Evolutionary conservation across 1,139 yeast genomes (phyloP).

Genomic region (Protomyces macrosporus): DNA sequence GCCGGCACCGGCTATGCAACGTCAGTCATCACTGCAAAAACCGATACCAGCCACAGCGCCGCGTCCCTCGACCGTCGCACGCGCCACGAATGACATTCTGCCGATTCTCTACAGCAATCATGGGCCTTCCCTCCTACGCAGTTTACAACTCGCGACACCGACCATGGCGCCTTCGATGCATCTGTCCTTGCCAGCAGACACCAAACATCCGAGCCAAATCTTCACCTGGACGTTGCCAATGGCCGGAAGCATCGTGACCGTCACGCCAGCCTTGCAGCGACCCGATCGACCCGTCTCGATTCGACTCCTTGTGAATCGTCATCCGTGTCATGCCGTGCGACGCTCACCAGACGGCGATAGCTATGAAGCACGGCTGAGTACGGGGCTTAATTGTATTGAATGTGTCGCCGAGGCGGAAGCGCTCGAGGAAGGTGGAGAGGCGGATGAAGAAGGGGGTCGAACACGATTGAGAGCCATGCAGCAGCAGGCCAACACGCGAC

Average conservation of each 20-base stretch:
- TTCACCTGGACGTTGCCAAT: conserved; percentile 24
- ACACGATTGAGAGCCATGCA: background rate
- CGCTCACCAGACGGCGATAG: background rate
- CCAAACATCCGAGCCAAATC: conserved; percentile 1
- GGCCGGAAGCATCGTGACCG: conserved; percentile 10
- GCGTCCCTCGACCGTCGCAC: background rate
- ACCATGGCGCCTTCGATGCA: conserved; percentile 5
- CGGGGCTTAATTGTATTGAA: conserved; percentile 21
- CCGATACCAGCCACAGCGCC: background rate
- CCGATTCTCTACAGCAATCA: background rate
- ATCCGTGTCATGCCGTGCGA: background rate
- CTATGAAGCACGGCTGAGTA: conserved; percentile 11
- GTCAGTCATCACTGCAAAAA: background rate
- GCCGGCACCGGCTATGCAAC: background rate
- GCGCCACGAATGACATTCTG: background rate
- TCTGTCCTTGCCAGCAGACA: conserved; percentile 3
- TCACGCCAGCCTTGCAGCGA: background rate
- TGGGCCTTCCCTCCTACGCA: background rate
- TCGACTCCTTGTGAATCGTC: background rate
- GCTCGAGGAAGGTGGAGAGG: background rate
- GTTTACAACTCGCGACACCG: background rate
- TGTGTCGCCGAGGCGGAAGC: conserved; percentile 20
- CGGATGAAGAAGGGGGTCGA: background rate
- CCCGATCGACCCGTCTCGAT: background rate
- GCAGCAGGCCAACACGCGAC: background rate